Conservation (phyloP, 805 yeast genomes). For the Hagleromyces aurorensis region DNA sequence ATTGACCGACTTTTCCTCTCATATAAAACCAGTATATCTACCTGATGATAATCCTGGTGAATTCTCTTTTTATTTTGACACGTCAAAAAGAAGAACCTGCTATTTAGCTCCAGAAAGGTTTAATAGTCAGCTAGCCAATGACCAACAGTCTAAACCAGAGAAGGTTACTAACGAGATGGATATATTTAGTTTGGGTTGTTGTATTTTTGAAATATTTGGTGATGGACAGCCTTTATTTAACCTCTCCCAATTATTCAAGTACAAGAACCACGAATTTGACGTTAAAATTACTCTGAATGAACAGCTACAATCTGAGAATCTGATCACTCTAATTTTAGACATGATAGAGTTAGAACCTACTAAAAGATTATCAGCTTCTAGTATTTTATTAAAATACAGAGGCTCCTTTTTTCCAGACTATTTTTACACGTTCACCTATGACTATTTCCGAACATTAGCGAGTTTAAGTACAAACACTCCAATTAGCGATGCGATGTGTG, state of each 20-base stretch:
- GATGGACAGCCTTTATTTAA: conserved; percentile 88
- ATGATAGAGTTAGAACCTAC: conserved; percentile 62
- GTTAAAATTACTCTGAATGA: conserved; percentile 35
- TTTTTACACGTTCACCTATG: conserved; percentile 62
- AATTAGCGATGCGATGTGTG: conserved; percentile 11
- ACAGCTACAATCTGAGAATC: conserved; percentile 41
- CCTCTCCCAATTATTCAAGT: conserved; percentile 78
- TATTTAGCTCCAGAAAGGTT: conserved; percentile 95
- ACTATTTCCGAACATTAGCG: conserved; percentile 46
- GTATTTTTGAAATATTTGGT: conserved; percentile 76
- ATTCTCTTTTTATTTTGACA: conserved; percentile 86
- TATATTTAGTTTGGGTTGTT: conserved; percentile 76
- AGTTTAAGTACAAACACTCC: conserved; percentile 19
- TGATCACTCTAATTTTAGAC: conserved; percentile 48
- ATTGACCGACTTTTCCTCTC: conserved; percentile 71
- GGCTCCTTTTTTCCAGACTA: conserved; percentile 53
- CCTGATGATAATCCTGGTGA: conserved; percentile 94
- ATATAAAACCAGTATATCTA: conserved; percentile 69
- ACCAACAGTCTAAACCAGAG: conserved; percentile 19
- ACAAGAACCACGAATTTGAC: conserved; percentile 55
- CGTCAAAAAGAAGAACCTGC: conserved; percentile 78
- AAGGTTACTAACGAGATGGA: conserved; percentile 62
- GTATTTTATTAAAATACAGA: conserved; percentile 43
- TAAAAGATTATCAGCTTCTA: conserved; percentile 47
- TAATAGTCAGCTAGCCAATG: conserved; percentile 19